Evolutionary conservation across 805 yeast species (phyloP).

Genomic region (Yamadazyma olivae): DNA sequence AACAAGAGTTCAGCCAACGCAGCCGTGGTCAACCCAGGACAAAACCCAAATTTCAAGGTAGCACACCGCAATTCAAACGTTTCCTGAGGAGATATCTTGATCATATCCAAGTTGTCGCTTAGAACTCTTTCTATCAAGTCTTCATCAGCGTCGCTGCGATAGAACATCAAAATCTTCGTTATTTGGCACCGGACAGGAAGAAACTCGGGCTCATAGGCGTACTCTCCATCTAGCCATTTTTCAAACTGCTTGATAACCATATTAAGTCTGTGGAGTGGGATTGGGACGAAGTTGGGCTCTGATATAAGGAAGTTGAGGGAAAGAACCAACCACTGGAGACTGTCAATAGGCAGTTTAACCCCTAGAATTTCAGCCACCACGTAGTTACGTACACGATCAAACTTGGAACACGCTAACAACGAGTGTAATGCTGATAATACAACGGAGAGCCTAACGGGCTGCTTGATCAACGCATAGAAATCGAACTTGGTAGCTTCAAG

Average conservation of each 20-base stretch:
- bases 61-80: conserved; percentile 42
- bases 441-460: conserved; percentile 28
- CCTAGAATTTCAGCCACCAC: conserved; percentile 68
- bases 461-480: conserved; percentile 26
- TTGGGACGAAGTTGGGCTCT: conserved; percentile 27
- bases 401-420: conserved; percentile 34
- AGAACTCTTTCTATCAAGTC: conserved; percentile 12
- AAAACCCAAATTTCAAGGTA: conserved; percentile 38
- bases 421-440: conserved; percentile 29
- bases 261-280: conserved; percentile 62
- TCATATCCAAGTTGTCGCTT: conserved; percentile 43
- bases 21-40: conserved; percentile 16
- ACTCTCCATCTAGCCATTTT: conserved; percentile 60
- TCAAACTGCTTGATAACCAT: conserved; percentile 56
- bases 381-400: conserved; percentile 55
- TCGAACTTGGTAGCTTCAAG: conserved; percentile 26
- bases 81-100: conserved; percentile 34
- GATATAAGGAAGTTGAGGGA: conserved; percentile 42
- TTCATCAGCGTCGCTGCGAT: not conserved
- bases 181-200: conserved; percentile 48
- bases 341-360: conserved; percentile 32
- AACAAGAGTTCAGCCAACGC: conserved; percentile 4
- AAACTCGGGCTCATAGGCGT: conserved; percentile 58
- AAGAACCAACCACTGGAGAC: conserved; percentile 46
- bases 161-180: conserved; percentile 38